Base-by-base conservation (phyloP, 352 stramenopile species). In the Pythium scleroteichum region DNA sequence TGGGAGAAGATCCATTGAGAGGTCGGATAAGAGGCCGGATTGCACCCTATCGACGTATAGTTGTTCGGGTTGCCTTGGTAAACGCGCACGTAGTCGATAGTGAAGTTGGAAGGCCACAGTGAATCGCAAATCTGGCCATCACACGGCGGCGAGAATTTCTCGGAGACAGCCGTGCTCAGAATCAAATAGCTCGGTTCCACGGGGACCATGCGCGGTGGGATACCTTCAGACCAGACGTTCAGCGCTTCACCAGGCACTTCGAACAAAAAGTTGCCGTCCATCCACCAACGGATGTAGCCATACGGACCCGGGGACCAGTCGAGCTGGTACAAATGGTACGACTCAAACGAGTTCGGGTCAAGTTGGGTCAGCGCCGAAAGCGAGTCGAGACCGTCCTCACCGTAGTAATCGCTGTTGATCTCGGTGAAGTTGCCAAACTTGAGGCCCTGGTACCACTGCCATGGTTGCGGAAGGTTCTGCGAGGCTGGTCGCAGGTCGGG, bases 111-210 rank as follows among this genome's bases (percentile, higher is more conserved):
- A 4, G 87, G 87, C 87, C 87, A 96, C 19, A 94, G 35, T 41
- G 94, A 98, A 69, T 98, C 80, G 66, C 95, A 98, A 65, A 97
- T 98, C 62, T 98, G 72, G 23, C 86, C 84, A 5, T 84, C 68
- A 57, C 95, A 99, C 41, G 87, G 90, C 17, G 94, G 88, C 22
- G 96, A 95, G 67, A 95, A 95, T 47, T 98, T 99, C 27, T 97
- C 96, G 2, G 95, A 98, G 35, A 99, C 91, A 9, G 96, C 97
- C 2, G 94, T 98, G 81, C 98, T 99, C 44, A 99, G 78, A 82
- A 99, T 98, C 45, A 99, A 66, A 66, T 99, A 99, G 29, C 88
- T 97, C 2, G 97, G 97, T 73, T 99, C 97, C 46, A 96, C 90
- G 0, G 97, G 96, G 48, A 99, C 95, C 70, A 82, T 73, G 17